These are phyloP conservation scores for Microcos paniculata DNA, from an alignment of 345 rosid genomes.

Conservation along the genomic window DNA sequence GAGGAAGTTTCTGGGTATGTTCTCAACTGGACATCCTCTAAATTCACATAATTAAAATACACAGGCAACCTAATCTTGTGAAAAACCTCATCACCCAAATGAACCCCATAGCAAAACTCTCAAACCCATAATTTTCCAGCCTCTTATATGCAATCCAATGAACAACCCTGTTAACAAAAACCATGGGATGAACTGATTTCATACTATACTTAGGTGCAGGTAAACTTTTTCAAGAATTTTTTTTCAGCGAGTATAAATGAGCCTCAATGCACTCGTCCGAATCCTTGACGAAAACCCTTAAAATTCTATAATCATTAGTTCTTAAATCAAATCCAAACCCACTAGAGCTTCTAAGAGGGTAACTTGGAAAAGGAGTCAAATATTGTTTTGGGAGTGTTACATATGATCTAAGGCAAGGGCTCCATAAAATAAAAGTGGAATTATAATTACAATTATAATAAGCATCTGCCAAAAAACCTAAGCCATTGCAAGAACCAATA, in stretches of 20 bases:
- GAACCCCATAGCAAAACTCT: not conserved
- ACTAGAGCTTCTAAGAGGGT: not conserved
- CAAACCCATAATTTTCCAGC: not conserved
- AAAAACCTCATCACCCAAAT: not conserved
- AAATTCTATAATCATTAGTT: not conserved
- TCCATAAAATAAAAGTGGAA: not conserved
- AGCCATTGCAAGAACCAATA: not conserved
- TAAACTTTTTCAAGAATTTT: not conserved
- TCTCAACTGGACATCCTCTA: too few relatives aligned
- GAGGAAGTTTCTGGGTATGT: too few relatives aligned
- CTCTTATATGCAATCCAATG: not conserved
- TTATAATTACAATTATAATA: not conserved
- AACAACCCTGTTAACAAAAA: not conserved
- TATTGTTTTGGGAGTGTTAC: not conserved
- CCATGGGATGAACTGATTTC: too few relatives aligned
- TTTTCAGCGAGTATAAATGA: not conserved
- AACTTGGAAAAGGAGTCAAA: not conserved
- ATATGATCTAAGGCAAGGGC: not conserved
- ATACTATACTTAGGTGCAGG: too few relatives aligned
- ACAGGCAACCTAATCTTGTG: not conserved
- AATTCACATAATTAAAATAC: too few relatives aligned
- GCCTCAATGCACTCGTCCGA: not conserved
- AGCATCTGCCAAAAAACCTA: not conserved
- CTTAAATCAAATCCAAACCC: constrained; percentile 4
- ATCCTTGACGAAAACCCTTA: not conserved